Conservation (phyloP, 2,329 filamentous ascomycete species). For the Colletotrichum plurivorum region DNA sequence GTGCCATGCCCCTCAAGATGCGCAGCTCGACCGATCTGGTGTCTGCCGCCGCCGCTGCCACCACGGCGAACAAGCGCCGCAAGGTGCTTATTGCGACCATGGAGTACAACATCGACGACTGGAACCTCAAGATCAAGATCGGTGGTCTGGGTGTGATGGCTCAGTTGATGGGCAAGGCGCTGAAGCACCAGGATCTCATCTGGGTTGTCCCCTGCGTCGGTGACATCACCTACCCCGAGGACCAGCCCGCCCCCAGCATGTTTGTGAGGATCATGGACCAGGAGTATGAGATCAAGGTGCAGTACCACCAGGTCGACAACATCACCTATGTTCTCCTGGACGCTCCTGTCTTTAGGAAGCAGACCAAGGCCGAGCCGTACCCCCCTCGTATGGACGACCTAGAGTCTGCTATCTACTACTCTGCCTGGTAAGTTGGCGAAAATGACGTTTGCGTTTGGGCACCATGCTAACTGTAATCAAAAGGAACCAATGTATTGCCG, state of each 20-base stretch:
- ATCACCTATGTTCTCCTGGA: constrained; percentile 79
- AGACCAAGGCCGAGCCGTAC: constrained; percentile 74
- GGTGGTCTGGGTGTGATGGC: constrained; percentile 80
- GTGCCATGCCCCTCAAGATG: constrained; percentile 46
- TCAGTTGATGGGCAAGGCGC: constrained; percentile 76
- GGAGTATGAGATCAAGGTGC: constrained; percentile 73
- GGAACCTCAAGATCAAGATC: constrained; percentile 80
- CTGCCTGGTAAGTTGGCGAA: constrained; percentile 65
- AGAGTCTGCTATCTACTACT: constrained; percentile 78
- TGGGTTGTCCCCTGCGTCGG: constrained; percentile 75
- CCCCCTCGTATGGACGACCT: constrained; percentile 79
- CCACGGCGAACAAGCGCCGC: constrained; percentile 52
- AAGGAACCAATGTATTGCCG: constrained; percentile 75
- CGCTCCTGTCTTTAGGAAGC: constrained; percentile 75
- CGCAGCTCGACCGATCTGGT: constrained; percentile 39
- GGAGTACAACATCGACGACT: constrained; percentile 81
- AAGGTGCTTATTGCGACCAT: constrained; percentile 79
- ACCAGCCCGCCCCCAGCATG: constrained; percentile 72
- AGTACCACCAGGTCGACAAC: constrained; percentile 74
- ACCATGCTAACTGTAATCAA: constrained; percentile 2
- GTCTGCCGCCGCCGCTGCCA: constrained; percentile 43
- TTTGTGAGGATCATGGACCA: constrained; percentile 72
- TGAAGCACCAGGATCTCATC: constrained; percentile 75
- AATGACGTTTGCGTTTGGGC: background rate
- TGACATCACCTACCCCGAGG: constrained; percentile 74